Evolutionary conservation across 257 asterid species (phyloP).

Genomic region (Hygrophila difformis): DNA sequence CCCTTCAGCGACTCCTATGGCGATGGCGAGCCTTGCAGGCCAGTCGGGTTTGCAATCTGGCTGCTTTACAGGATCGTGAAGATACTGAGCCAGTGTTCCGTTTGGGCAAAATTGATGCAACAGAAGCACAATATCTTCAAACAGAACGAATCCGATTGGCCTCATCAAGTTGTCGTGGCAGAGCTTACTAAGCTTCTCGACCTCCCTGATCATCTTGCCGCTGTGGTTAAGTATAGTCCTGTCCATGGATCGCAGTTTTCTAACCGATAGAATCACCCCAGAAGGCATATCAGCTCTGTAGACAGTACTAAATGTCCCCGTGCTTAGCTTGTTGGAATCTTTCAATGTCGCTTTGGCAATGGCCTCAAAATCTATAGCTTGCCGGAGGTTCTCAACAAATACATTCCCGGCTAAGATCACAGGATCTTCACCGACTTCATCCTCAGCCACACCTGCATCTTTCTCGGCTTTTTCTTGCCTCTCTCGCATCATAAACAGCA

Average conservation of each 20-base stretch:
- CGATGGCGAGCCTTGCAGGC: slow-evolving; percentile 76
- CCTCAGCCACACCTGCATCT: slow-evolving; percentile 27
- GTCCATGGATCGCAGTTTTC: slow-evolving; percentile 76
- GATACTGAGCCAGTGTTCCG: slow-evolving; percentile 69
- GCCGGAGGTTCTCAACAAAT: slow-evolving; percentile 71
- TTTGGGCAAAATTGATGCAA: slow-evolving; percentile 51
- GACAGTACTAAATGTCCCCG: slow-evolving; percentile 80
- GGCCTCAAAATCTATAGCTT: slow-evolving; percentile 82
- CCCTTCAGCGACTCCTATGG: slow-evolving; percentile 93
- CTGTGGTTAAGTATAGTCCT: slow-evolving; percentile 56
- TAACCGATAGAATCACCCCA: slow-evolving; percentile 68
- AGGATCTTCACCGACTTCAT: slow-evolving; percentile 35
- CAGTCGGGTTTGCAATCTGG: slow-evolving; percentile 69
- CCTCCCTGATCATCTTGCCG: slow-evolving; percentile 85
- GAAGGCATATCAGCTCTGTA: slow-evolving; percentile 97
- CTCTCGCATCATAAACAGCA: slow-evolving; percentile 90
- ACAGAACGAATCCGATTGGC: slow-evolving; percentile 74
- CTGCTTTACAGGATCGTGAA: slow-evolving; percentile 40
- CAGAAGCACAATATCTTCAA: slow-evolving; percentile 68
- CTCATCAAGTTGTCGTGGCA: slow-evolving; percentile 72
- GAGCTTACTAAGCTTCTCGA: slow-evolving; percentile 79
- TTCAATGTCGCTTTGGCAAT: slow-evolving; percentile 67
- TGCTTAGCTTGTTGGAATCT: slow-evolving; percentile 58
- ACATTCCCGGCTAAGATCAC: slow-evolving; percentile 75
- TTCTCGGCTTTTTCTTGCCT: slow-evolving; percentile 69